Conservation (phyloP, 192 early-diverging fungal species). For the Coemansia sp. region DNA sequence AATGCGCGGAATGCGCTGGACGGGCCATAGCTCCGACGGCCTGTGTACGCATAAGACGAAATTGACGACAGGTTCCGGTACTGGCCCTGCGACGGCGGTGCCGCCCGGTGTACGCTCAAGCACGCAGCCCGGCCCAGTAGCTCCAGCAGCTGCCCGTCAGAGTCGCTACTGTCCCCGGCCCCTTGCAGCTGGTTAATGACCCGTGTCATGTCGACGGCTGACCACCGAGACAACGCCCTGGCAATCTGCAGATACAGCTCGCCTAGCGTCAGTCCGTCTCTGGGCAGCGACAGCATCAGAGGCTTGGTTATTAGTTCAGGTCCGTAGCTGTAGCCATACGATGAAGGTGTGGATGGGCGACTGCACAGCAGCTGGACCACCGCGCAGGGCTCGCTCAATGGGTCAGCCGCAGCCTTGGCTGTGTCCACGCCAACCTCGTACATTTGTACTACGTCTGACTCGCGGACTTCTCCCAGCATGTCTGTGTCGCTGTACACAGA, state of each 20-base stretch:
- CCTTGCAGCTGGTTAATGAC: slow-evolving; percentile 22
- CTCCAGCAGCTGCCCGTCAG: slow-evolving; percentile 30
- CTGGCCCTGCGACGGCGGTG: slow-evolving; percentile 8
- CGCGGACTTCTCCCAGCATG: slow-evolving; percentile 26
- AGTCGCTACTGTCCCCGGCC: slow-evolving; percentile 2
- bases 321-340: slow-evolving; percentile 28
- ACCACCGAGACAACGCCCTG: slow-evolving; percentile 32
- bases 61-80: slow-evolving; percentile 37
- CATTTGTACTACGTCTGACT: slow-evolving; percentile 27
- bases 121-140: slow-evolving; percentile 28
- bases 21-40: slow-evolving; percentile 16
- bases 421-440: slow-evolving; percentile 35
- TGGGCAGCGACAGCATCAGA: slow-evolving; percentile 33
- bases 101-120: slow-evolving; percentile 35
- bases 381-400: slow-evolving; percentile 5
- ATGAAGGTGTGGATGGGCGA: slow-evolving; percentile 6
- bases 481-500: slow-evolving; percentile 33
- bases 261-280: slow-evolving; percentile 22
- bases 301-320: slow-evolving; percentile 40
- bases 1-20: slow-evolving; percentile 36
- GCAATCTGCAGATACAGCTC: slow-evolving; percentile 36
- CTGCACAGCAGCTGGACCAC: slow-evolving; percentile 41
- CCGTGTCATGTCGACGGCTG: slow-evolving; percentile 30
- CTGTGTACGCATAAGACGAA: slow-evolving; percentile 31
- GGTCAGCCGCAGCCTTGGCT: slow-evolving; percentile 19